Base-by-base conservation (phyloP, 2,329 filamentous ascomycete species). In the Paraphaeosphaeria minitans region DNA sequence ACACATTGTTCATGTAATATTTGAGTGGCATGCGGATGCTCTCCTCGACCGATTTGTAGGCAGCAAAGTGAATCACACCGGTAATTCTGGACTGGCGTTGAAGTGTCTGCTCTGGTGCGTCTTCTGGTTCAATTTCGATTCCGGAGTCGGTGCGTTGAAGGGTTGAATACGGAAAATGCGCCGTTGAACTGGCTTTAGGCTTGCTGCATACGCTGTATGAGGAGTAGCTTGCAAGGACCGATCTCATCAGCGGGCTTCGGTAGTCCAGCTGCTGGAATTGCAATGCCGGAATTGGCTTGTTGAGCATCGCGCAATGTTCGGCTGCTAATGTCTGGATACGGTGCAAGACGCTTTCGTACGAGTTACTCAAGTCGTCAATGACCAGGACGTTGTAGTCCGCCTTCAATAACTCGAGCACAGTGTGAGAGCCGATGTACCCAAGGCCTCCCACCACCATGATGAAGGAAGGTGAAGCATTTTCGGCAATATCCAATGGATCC, bases 51-150 rank as follows among this genome's bases (percentile, higher is more conserved):
- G 87, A 85, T 71, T 89, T 89, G 78, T 85, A 85, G 1, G 87
- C 87, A 14, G 87, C 87, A 64, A 89, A 89, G 68, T 90, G 87
- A 57, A 90, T 88, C n/a, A 89, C 86, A 0, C 86, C 87, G 0
- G 78, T 77, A 60, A 89, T 87, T 31, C 77, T 80, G 2, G 84
- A 86, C 53, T 73, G 72, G 19, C 78, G 70, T 27, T 59, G 56
- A 4, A 73, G 35, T 8, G 56, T 39, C 1, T 63, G 57, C 29
- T 66, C 58, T 48, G 60, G 60, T 14, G 69, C 45, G n/a, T 70
- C 67, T 16, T 73, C 69, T 31, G 60, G 51, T 2, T 63, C 66
- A 65, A 69, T 69, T 14, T 70, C 68, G 45, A 73, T 74, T n/a
- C 70, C 70, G 3, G 72, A 74, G 39, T 75, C 69, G 10, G 61